Evolutionary conservation across 768 basidiomycete species (phyloP).

Genomic region (Termitomyces sp.): DNA sequence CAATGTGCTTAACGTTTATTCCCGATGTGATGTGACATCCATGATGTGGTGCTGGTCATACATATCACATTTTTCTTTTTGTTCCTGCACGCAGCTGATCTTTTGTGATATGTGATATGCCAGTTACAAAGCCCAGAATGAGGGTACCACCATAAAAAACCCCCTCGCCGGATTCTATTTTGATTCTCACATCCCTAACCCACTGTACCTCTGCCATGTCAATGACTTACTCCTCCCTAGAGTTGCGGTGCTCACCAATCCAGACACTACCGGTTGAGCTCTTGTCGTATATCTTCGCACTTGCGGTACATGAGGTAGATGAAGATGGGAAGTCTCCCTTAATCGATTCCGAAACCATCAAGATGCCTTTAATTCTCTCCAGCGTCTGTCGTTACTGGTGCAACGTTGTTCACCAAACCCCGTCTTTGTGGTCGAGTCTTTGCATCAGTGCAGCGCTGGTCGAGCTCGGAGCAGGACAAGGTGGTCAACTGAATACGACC

Average conservation of each 20-base stretch:
- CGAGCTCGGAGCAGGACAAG: conserved; percentile 7
- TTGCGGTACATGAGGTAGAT: conserved; percentile 36
- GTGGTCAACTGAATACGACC: conserved; percentile 26
- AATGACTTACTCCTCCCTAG: conserved; percentile 3
- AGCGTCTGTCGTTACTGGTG: conserved; percentile 54
- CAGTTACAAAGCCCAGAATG: conserved; percentile 24
- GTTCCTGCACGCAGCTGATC: conserved; percentile 9
- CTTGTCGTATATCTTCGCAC: conserved; percentile 50
- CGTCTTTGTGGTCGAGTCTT: conserved; percentile 53
- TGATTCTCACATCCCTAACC: not conserved
- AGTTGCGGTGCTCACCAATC: conserved; percentile 23
- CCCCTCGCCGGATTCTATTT: not conserved
- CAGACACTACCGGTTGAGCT: conserved; percentile 52
- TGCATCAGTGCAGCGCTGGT: conserved; percentile 43
- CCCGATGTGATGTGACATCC: conserved; percentile 18
- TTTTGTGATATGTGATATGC: conserved; percentile 17
- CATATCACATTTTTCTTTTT: conserved; percentile 32
- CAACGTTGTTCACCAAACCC: conserved; percentile 41
- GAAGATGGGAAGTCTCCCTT: conserved; percentile 20
- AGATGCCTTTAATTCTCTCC: conserved; percentile 42
- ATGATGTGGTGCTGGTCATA: conserved; percentile 21
- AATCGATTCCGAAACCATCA: conserved; percentile 38
- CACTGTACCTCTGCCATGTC: not conserved
- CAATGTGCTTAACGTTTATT: conserved; percentile 6
- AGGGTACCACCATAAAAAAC: conserved; percentile 28